phyloP scores from a whole-genome alignment of 495 filamentous ascomycete species.

The Penicillium fimorum region DNA sequence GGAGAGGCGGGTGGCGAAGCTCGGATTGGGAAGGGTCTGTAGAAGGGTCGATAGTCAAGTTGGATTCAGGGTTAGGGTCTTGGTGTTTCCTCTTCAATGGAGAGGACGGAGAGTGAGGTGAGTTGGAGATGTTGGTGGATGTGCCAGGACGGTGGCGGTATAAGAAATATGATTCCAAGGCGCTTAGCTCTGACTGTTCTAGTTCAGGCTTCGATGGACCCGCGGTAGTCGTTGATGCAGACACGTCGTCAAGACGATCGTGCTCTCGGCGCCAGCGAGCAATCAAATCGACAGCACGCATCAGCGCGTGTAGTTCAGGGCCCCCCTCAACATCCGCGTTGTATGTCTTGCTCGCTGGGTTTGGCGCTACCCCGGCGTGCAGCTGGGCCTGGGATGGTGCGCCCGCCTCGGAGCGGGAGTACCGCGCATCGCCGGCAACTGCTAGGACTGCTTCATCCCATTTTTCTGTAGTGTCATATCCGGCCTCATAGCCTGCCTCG shows the following conservation, averaged over 20 bases:
- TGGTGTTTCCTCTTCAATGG: conserved; percentile 26
- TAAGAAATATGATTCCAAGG: conserved; percentile 40
- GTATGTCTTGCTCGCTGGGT: conserved; percentile 31
- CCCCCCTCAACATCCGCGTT: conserved; percentile 55
- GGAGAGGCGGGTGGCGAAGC: conserved; percentile 7
- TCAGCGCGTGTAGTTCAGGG: conserved; percentile 74
- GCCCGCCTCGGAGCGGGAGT: conserved; percentile 48
- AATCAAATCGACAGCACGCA: conserved; percentile 87
- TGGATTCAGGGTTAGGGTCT: conserved; percentile 18
- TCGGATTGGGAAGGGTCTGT: neutral
- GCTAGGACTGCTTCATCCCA: conserved; percentile 57
- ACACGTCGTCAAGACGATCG: conserved; percentile 2
- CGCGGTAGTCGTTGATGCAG: neutral
- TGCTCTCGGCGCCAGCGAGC: conserved; percentile 59
- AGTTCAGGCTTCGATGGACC: conserved; percentile 8
- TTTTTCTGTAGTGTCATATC: conserved; percentile 10
- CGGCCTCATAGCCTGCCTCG: conserved; percentile 25
- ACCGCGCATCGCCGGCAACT: conserved; percentile 77
- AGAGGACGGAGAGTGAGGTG: conserved; percentile 5
- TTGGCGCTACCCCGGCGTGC: conserved; percentile 25
- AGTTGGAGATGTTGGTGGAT: neutral
- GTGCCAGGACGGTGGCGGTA: conserved; percentile 13
- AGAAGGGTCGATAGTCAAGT: neutral
- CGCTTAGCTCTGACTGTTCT: conserved; percentile 21
- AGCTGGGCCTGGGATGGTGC: conserved; percentile 28